phyloP scores from a whole-genome alignment of 805 yeast genomes.

The Cyberlindnera saturnus region DNA sequence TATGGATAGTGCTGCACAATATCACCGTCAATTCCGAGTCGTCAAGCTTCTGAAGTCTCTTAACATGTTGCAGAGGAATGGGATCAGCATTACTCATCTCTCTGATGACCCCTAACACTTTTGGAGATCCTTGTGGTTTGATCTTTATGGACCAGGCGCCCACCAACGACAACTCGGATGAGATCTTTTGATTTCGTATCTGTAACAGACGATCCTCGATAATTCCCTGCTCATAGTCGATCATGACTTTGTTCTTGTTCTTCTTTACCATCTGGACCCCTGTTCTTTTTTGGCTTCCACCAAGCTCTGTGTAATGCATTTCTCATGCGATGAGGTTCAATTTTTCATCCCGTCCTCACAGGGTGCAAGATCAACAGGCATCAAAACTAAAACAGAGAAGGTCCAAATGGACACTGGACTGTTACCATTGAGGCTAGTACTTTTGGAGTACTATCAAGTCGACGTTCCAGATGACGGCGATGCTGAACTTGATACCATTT shows the following conservation, averaged over 20 bases:
- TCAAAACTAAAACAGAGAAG: too few relatives aligned
- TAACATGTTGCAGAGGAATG: constrained; percentile 36
- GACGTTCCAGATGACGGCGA: neutral
- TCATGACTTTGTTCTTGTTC: constrained; percentile 26
- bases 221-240: constrained; percentile 41
- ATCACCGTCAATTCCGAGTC: constrained; percentile 31
- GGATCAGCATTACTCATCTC: constrained; percentile 22
- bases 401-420: too few relatives aligned
- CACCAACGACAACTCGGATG: constrained; percentile 24
- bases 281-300: neutral
- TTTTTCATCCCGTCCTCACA: too few relatives aligned
- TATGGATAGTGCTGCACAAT: constrained; percentile 34
- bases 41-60: constrained; percentile 42
- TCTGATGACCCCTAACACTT: constrained; percentile 21
- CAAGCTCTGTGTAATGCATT: too few relatives aligned
- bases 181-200: constrained; percentile 25
- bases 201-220: constrained; percentile 42
- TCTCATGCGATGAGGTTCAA: too few relatives aligned
- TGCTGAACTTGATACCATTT: neutral
- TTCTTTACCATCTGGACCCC: constrained; percentile 31
- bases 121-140: constrained; percentile 28
- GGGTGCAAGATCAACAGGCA: too few relatives aligned
- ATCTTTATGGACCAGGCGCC: constrained; percentile 46
- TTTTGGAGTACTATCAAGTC: too few relatives aligned
- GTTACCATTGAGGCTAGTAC: too few relatives aligned